phyloP scores from a whole-genome alignment of 495 filamentous ascomycete species.

The Aspergillus sclerotioniger region DNA sequence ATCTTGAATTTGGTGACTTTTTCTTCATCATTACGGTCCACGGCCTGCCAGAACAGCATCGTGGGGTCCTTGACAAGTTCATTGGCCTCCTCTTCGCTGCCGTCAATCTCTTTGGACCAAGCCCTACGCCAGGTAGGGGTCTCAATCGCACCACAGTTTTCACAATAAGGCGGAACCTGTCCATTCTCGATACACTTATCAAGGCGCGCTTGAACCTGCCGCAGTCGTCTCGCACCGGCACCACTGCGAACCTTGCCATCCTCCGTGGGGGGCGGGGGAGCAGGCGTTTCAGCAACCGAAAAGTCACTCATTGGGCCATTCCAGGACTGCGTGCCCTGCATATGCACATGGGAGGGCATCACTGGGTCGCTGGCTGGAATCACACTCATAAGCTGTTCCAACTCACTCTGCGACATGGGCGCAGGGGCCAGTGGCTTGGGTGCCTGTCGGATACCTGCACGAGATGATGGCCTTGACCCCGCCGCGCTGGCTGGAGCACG shows the following conservation, averaged over 20 bases:
- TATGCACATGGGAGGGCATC: slow-evolving; percentile 36
- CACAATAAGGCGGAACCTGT: slow-evolving; percentile 78
- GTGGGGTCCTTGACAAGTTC: slow-evolving; percentile 65
- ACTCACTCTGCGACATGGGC: slow-evolving; percentile 36
- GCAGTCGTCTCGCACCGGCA: slow-evolving; percentile 35
- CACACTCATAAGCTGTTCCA: slow-evolving; percentile 36
- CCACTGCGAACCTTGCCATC: slow-evolving; percentile 36
- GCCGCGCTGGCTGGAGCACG: slow-evolving; percentile 27
- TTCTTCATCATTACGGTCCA: slow-evolving; percentile 58
- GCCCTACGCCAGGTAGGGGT: slow-evolving; percentile 95
- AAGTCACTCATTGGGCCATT: slow-evolving; percentile 43
- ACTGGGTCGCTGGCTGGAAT: slow-evolving; percentile 59
- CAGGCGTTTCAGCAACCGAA: slow-evolving; percentile 34
- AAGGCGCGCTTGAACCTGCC: slow-evolving; percentile 49
- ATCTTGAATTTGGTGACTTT: slow-evolving; percentile 61
- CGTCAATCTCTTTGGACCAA: slow-evolving; percentile 65
- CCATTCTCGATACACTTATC: slow-evolving; percentile 67
- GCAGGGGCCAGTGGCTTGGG: slow-evolving; percentile 43
- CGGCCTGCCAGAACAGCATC: slow-evolving; percentile 59
- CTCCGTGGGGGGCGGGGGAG: slow-evolving; percentile 23
- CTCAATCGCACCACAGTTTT: slow-evolving; percentile 90
- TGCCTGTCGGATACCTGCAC: slow-evolving; percentile 34
- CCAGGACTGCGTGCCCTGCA: slow-evolving; percentile 49
- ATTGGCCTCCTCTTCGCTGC: slow-evolving; percentile 60
- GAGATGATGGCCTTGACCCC: slow-evolving; percentile 38